Conservation (phyloP, 768 basidiomycete genomes). For the Suillus lakei region DNA sequence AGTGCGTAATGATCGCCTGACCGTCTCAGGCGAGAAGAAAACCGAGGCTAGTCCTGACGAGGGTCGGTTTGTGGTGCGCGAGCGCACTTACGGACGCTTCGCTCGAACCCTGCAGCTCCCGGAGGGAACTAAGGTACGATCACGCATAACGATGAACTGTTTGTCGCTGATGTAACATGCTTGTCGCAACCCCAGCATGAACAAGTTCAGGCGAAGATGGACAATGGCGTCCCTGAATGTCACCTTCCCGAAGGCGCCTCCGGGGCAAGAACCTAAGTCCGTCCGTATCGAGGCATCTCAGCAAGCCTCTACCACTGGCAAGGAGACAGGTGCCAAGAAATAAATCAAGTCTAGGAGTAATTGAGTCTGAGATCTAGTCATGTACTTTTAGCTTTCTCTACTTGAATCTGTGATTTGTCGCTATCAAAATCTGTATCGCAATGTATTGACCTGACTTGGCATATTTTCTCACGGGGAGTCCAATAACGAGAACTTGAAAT, state of each 20-base stretch:
- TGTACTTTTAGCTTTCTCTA: background rate
- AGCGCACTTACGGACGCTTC: slow-evolving; percentile 51
- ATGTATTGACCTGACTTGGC: too few species aligned
- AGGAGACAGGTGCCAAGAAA: background rate
- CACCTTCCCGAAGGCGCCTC: background rate
- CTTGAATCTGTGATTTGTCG: background rate
- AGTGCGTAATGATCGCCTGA: slow-evolving; percentile 50
- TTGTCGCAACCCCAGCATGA: background rate
- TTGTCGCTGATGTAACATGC: background rate
- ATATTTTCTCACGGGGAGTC: slow-evolving; percentile 1
- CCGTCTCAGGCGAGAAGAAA: slow-evolving; percentile 48
- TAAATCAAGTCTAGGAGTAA: background rate
- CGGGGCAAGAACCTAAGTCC: background rate
- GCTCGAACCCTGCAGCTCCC: slow-evolving; percentile 51
- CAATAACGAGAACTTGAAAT: slow-evolving; percentile 3
- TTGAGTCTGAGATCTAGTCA: background rate
- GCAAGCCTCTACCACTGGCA: too few species aligned
- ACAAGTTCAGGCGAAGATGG: background rate
- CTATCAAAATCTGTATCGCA: background rate
- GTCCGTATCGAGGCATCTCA: background rate
- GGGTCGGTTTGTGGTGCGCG: slow-evolving; percentile 45
- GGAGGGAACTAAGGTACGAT: slow-evolving; percentile 48
- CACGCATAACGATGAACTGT: background rate
- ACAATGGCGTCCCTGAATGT: background rate
- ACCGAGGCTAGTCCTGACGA: slow-evolving; percentile 41